phyloP scores from a whole-genome alignment of 805 yeast species.

The Lipomyces sp. region DNA sequence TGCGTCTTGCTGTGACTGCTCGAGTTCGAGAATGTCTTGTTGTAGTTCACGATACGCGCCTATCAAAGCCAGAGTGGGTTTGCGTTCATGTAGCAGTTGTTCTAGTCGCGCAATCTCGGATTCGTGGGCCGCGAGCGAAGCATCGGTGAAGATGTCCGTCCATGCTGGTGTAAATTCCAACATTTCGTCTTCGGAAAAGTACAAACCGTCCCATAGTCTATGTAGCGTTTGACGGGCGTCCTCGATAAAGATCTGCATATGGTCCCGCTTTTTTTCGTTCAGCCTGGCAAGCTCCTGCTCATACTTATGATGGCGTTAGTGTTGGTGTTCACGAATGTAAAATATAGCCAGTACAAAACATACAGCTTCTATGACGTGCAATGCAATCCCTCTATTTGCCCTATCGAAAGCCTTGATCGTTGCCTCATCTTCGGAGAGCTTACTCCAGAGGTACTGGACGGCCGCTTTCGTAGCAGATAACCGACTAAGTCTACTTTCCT shows the following conservation, averaged over 20 bases:
- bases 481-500: constrained; percentile 43
- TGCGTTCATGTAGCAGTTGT: constrained; percentile 54
- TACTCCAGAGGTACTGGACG: constrained; percentile 61
- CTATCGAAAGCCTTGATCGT: constrained; percentile 51
- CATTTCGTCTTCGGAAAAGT: constrained; percentile 60
- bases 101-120: constrained; percentile 60
- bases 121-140: constrained; percentile 66
- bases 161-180: constrained; percentile 53
- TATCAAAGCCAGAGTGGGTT: constrained; percentile 62
- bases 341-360: neutral
- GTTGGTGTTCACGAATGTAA: neutral
- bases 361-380: constrained; percentile 34
- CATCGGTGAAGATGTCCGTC: constrained; percentile 59
- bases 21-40: constrained; percentile 65
- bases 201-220: constrained; percentile 65
- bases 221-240: constrained; percentile 65
- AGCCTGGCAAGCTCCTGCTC: constrained; percentile 62
- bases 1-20: constrained; percentile 76
- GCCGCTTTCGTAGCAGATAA: constrained; percentile 46
- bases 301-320: constrained; percentile 46
- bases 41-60: constrained; percentile 60
- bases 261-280: constrained; percentile 61
- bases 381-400: constrained; percentile 46
- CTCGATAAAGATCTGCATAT: constrained; percentile 68
- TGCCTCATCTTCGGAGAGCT: constrained; percentile 55